Base-by-base conservation (phyloP, 179 eudicot species). In the Silene coronaria region DNA sequence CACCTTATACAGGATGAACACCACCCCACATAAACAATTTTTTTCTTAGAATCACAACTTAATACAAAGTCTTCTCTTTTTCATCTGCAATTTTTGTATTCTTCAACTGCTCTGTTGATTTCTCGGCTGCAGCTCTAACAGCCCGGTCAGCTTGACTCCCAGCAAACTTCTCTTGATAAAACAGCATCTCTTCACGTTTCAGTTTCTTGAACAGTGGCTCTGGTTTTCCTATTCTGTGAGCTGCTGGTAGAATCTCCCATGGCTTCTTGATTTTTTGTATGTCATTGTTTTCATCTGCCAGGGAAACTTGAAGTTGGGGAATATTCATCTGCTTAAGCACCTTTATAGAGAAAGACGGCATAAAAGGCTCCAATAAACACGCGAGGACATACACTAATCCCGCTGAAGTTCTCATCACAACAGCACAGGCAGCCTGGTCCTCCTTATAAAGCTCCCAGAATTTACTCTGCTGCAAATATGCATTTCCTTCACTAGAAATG, bases 61-160 rank as follows among this genome's bases (percentile, higher is more conserved):
- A n/a, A n/a, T n/a, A n/a, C n/a, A n/a, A n/a, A n/a, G n/a, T n/a
- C n/a, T n/a, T n/a, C n/a, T n/a, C n/a, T n/a, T n/a, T n/a, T n/a
- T n/a, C n/a, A n/a, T n/a, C 97, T 87, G 99, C 86, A 67, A 92
- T 51, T 83, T 88, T 88, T 5, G 90, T 82, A 74, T 88, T 88
- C 77, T 90, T 88, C 59, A 95, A 81, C 78, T 89, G 84, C 57
- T 83, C 91, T 66, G 89, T 84, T 11, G 86, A 76, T 77, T 91
- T 87, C 42, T 90, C 92, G 70, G 91, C 90, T 81, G 89, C 93
- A 77, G 92, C 98, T 84, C 83, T 89, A 53, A 83, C 82, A 77
- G 84, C 88, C 82, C 99, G 84, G 72, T 92, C 99, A 82, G 99
- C 92, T 82, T 95, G 99, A 81, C 97, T 95, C 71, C 99, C 99